Conservation (phyloP, 495 filamentous ascomycete genomes). For the Penicillium atrosanguineum region DNA sequence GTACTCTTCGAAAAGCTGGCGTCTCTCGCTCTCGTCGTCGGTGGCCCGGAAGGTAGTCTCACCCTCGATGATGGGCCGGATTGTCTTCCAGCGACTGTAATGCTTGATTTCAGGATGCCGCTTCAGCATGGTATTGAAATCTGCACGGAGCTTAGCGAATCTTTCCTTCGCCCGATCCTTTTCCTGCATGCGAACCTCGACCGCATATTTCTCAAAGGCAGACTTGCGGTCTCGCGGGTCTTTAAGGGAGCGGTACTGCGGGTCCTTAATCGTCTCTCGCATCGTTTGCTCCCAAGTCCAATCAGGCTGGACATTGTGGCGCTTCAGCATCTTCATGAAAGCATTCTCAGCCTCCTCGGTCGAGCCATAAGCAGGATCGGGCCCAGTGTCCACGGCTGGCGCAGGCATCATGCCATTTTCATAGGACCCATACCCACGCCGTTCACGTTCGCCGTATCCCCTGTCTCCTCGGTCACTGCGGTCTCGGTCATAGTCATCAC, state of each 20-base stretch:
- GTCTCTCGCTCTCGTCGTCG: conserved; percentile 82
- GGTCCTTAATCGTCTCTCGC: conserved; percentile 84
- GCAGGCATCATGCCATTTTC: conserved; percentile 59
- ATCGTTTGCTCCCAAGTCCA: conserved; percentile 93
- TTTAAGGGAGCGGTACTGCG: conserved; percentile 89
- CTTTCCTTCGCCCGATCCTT: conserved; percentile 94
- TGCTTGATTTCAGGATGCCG: conserved; percentile 97
- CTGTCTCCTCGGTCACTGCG: no score
- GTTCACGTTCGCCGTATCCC: conserved; percentile 62
- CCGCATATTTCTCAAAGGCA: conserved; percentile 93
- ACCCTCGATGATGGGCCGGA: conserved; percentile 88
- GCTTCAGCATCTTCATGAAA: conserved; percentile 86
- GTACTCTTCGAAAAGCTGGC: conserved; percentile 94
- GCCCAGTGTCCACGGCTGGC: conserved; percentile 60
- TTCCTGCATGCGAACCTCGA: conserved; percentile 87
- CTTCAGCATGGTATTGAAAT: conserved; percentile 94
- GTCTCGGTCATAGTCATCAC: conserved; percentile 52
- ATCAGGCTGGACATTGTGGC: conserved; percentile 79
- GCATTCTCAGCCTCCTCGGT: conserved; percentile 91
- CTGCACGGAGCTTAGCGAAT: conserved; percentile 85
- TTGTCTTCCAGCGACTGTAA: conserved; percentile 97
- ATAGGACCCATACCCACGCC: conserved; percentile 60
- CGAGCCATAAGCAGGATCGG: conserved; percentile 80
- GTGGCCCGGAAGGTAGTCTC: conserved; percentile 94
- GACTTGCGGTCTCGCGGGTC: conserved; percentile 89